phyloP scores from a whole-genome alignment of 176 grass and related monocot genomes.

The Themeda triandra region DNA sequence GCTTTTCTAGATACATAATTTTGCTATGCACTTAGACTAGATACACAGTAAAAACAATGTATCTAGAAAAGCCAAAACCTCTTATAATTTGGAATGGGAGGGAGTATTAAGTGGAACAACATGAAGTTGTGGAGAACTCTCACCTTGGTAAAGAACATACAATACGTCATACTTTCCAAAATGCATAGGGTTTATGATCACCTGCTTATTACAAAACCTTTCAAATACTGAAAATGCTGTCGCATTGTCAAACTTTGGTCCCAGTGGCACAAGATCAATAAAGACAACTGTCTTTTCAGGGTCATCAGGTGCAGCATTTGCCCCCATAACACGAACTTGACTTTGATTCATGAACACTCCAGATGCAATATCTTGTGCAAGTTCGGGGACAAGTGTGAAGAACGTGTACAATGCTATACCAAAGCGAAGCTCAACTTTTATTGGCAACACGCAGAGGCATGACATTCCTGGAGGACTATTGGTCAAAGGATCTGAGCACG shows the following conservation, averaged over 20 bases:
- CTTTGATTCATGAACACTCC: constrained; percentile 75
- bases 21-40: too few relatives aligned
- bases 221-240: constrained; percentile 61
- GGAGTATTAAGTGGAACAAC: not conserved
- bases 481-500: constrained; percentile 69
- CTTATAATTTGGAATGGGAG: too few relatives aligned
- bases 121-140: constrained; percentile 9
- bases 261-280: constrained; percentile 77
- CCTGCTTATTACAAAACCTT: constrained; percentile 84
- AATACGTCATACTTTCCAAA: constrained; percentile 77
- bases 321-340: constrained; percentile 97
- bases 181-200: constrained; percentile 59
- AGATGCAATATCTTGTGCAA: constrained; percentile 81
- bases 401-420: constrained; percentile 74
- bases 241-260: constrained; percentile 53
- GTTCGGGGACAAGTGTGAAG: constrained; percentile 75
- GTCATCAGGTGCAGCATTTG: constrained; percentile 73
- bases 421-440: constrained; percentile 82
- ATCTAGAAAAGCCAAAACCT: too few relatives aligned
- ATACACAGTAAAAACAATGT: too few relatives aligned
- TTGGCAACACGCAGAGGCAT: constrained; percentile 79
- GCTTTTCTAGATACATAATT: too few relatives aligned
- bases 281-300: constrained; percentile 79
- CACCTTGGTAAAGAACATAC: constrained; percentile 83
- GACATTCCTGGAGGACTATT: constrained; percentile 74